These are phyloP conservation scores for Aspergillus tanneri DNA, from an alignment of 2,329 filamentous ascomycete genomes.

Conservation along the genomic window DNA sequence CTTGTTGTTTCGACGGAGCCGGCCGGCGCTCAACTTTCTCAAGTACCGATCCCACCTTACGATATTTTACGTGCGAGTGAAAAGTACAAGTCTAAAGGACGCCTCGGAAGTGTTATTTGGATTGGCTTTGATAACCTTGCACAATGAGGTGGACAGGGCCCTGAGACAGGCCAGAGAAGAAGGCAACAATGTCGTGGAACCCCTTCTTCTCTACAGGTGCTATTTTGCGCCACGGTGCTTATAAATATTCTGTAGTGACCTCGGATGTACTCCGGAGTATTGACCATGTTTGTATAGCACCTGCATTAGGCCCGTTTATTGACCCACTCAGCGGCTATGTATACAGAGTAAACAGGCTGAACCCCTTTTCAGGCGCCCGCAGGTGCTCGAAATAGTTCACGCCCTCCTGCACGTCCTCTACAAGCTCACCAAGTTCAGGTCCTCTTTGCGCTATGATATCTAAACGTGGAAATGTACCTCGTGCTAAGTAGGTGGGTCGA, in stretches of 20 bases:
- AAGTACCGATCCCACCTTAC: constrained; percentile 2
- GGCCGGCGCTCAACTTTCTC: constrained; percentile 51
- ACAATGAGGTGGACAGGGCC: constrained; percentile 19
- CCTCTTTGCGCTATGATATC: constrained; percentile 41
- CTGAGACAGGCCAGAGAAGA: constrained; percentile 17
- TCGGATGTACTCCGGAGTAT: no score
- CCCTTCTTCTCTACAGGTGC: not conserved
- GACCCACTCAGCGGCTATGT: no score
- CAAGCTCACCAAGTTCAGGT: no score
- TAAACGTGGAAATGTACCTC: constrained; percentile 51
- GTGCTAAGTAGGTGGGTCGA: constrained; percentile 52
- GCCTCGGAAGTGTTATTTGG: constrained; percentile 34
- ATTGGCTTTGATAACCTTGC: constrained; percentile 30
- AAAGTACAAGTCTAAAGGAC: constrained; percentile 26
- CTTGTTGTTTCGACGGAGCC: no score
- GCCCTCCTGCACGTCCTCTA: no score
- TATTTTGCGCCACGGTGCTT: no score
- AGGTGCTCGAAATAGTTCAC: no score
- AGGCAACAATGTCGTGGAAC: not conserved
- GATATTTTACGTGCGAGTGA: constrained; percentile 23
- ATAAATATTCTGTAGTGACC: no score
- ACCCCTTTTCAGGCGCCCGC: no score
- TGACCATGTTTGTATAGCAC: no score
- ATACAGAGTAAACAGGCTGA: no score
- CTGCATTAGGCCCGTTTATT: no score